Percentiles rank a stretch among this genome's conserved stretches.
Conservation (phyloP, 2,329 filamentous ascomycete genomes). For the Nectriaceae sp. region DNA sequence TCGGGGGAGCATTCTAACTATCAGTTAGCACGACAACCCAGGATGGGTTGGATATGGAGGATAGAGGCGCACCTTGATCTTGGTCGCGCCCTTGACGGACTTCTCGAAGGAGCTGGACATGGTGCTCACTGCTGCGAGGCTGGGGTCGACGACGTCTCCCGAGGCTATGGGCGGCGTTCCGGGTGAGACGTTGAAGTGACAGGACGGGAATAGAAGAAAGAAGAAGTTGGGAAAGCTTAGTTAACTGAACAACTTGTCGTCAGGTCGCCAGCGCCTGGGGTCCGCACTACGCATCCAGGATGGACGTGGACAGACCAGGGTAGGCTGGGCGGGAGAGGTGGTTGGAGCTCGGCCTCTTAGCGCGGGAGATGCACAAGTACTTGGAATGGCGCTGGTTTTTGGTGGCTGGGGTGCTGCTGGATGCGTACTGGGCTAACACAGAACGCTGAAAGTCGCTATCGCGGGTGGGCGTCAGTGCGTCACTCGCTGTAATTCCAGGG, state of each 20-base stretch:
- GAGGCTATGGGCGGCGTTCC: no score
- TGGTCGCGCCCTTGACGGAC: slow-evolving; percentile 97
- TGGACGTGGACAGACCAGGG: slow-evolving; percentile 21
- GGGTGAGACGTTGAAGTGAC: no score
- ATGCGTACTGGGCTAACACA: background rate
- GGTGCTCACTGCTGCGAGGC: slow-evolving; percentile 27
- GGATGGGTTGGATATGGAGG: background rate
- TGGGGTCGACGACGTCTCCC: no score
- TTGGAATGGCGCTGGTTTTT: background rate
- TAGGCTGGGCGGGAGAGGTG: background rate
- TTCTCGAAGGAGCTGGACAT: slow-evolving; percentile 96
- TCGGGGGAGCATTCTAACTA: slow-evolving; percentile 82
- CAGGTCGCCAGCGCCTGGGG: slow-evolving; percentile 24
- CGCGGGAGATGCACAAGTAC: no score
- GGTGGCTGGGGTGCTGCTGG: slow-evolving; percentile 2
- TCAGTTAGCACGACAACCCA: background rate
- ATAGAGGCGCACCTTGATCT: slow-evolving; percentile 73
- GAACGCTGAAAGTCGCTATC: slow-evolving; percentile 6
- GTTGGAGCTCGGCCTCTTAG: no score
- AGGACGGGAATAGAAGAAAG: slow-evolving; percentile 7
- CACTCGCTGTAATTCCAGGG: slow-evolving; percentile 15
- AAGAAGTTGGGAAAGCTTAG: slow-evolving; percentile 3
- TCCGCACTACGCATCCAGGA: slow-evolving; percentile 26
- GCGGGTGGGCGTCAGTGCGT: slow-evolving; percentile 5
- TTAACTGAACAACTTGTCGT: slow-evolving; percentile 12